phyloP scores from a whole-genome alignment of 768 basidiomycete genomes.

The Podaxis rugospora region DNA sequence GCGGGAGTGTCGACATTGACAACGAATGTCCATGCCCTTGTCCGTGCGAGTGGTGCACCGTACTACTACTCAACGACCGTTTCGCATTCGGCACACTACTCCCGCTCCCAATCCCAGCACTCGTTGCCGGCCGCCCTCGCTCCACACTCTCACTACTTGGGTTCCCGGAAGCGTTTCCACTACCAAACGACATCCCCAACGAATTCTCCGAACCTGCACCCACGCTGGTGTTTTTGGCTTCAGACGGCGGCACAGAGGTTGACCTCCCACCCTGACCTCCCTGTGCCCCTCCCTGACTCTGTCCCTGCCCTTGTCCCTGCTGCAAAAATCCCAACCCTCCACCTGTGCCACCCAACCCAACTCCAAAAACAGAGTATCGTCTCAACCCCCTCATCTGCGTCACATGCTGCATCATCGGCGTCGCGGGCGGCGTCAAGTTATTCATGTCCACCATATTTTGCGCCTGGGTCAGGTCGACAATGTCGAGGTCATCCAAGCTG shows the following conservation, averaged over 20 bases:
- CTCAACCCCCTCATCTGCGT: slow-evolving; percentile 1
- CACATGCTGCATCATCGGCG: slow-evolving; percentile 10
- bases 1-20: slow-evolving; percentile 9
- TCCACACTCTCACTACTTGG: neutral
- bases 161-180: neutral
- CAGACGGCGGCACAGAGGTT: slow-evolving; percentile 32
- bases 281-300: neutral
- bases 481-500: slow-evolving; percentile 7
- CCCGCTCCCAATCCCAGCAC: neutral
- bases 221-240: slow-evolving; percentile 49
- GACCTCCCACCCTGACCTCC: neutral
- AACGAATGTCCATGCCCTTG: slow-evolving; percentile 10
- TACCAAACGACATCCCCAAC: slow-evolving; percentile 11
- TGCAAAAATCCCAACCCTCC: neutral
- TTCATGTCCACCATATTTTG: slow-evolving; percentile 8
- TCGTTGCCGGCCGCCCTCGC: neutral
- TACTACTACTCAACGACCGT: slow-evolving; percentile 11
- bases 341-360: neutral
- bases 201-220: neutral
- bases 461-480: slow-evolving; percentile 2
- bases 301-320: neutral
- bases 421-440: slow-evolving; percentile 9
- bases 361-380: slow-evolving; percentile 1
- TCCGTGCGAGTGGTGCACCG: slow-evolving; percentile 12
- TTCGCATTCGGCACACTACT: slow-evolving; percentile 1